A percentile compares a stretch with the other conserved stretches of the same genome.
Evolutionary conservation across 257 asterid species (phyloP).

Genomic region (Petrea volubilis): DNA sequence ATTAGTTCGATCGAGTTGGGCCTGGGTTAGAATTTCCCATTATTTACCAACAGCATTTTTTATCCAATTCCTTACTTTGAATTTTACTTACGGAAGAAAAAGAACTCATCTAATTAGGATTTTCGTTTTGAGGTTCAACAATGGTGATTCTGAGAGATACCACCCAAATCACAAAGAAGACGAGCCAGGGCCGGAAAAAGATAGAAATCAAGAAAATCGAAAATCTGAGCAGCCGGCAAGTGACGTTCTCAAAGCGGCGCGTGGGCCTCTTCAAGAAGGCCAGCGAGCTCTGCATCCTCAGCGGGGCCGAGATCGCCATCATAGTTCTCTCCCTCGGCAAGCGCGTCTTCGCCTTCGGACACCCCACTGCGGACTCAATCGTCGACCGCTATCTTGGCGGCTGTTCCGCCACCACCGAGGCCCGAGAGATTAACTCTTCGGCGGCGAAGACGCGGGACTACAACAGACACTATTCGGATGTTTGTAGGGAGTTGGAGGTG

Average conservation of each 20-base stretch:
- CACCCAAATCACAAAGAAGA: too few relatives aligned
- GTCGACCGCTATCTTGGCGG: conserved; percentile 30
- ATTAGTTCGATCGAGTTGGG: too few relatives aligned
- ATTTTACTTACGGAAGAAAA: too few relatives aligned
- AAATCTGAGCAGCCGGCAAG: conserved; percentile 36
- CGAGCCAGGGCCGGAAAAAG: conserved; percentile 38
- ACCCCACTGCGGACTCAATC: conserved; percentile 31
- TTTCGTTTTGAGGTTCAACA: too few relatives aligned
- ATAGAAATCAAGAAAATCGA: conserved; percentile 48
- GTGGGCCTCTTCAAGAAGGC: conserved; percentile 49
- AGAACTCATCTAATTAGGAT: too few relatives aligned
- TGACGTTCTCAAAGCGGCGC: conserved; percentile 51
- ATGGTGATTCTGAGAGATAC: too few relatives aligned
- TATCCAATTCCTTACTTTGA: too few relatives aligned
- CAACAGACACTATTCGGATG: conserved; percentile 32
- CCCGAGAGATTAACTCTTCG: too few relatives aligned
- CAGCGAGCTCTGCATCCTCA: conserved; percentile 42
- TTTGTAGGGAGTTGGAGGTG: conserved; percentile 29
- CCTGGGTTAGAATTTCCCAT: too few relatives aligned
- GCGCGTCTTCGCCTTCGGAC: conserved; percentile 40
- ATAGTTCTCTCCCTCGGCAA: conserved; percentile 41
- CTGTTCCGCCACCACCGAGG: background rate
- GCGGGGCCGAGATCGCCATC: conserved; percentile 39
- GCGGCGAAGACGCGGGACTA: conserved; percentile 23
- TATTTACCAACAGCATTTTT: too few relatives aligned